A percentile compares a stretch with the other conserved stretches of the same genome.
Conservation (phyloP, 768 basidiomycete genomes). For the Collybia sordida region DNA sequence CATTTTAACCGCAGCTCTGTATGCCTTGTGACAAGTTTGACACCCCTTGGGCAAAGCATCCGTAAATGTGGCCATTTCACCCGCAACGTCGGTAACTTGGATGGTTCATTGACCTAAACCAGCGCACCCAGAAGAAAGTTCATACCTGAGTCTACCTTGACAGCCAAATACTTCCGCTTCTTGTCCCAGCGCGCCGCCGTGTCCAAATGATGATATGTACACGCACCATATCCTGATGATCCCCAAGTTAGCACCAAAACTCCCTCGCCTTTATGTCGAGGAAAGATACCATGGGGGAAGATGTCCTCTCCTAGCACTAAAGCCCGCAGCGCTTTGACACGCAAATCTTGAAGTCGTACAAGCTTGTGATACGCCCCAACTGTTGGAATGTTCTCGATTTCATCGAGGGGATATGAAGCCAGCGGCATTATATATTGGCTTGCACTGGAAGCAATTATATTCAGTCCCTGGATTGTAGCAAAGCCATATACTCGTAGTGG, state of each 20-base stretch:
- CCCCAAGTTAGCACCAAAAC: slow-evolving; percentile 4
- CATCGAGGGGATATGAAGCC: slow-evolving; percentile 48
- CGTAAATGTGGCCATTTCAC: slow-evolving; percentile 59
- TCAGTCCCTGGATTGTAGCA: slow-evolving; percentile 42
- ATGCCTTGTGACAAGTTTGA: slow-evolving; percentile 56
- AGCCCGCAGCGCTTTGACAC: slow-evolving; percentile 51
- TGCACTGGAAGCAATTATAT: slow-evolving; percentile 51
- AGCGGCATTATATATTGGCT: slow-evolving; percentile 63
- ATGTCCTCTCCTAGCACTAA: slow-evolving; percentile 58
- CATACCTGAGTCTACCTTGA: slow-evolving; percentile 54
- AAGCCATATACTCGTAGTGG: slow-evolving; percentile 65
- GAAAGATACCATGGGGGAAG: slow-evolving; percentile 60
- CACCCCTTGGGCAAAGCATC: slow-evolving; percentile 47
- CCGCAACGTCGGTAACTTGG: slow-evolving; percentile 64
- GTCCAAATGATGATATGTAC: slow-evolving; percentile 46
- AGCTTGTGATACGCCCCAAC: slow-evolving; percentile 65
- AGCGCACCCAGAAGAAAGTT: neutral
- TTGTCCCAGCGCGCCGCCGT: slow-evolving; percentile 52
- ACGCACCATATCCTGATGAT: slow-evolving; percentile 54
- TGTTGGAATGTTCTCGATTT: slow-evolving; percentile 54
- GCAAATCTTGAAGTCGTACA: slow-evolving; percentile 55
- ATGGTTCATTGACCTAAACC: neutral
- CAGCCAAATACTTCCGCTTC: slow-evolving; percentile 42
- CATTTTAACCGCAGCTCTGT: slow-evolving; percentile 66
- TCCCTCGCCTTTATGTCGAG: neutral